Base-by-base conservation (phyloP, 1,139 yeast species). In the Eremothecium cymbalariae region DNA sequence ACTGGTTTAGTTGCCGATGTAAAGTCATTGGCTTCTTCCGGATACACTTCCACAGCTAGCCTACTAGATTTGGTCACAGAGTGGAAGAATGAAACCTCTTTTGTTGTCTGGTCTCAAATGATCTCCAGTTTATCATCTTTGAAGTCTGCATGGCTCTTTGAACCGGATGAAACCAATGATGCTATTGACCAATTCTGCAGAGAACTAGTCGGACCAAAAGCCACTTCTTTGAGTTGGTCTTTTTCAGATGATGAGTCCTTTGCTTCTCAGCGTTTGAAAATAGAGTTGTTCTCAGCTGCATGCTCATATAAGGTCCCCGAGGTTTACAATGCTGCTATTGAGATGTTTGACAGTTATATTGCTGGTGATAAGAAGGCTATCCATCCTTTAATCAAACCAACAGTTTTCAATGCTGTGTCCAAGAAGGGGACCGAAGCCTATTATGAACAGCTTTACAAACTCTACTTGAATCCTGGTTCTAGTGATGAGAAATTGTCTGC, bases 1-100 rank as follows among this genome's bases (percentile, higher is more conserved):
- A 80, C 82, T 38, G 94, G 94, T 37, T 72, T 84, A 46, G 83
- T 84, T 32, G 85, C 93, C 17, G 95, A 84, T 63, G 82, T 84
- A 17, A 77, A 72, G 35, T 72, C 88, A 7, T 69, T 83, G 47
- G 72, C 90, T 3, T 63, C 77, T 11, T 73, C 86, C 28, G 94
- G 94, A 12, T 77, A 74, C 55, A 74, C 79, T 41, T 66, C 77
- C 37, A 77, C 93, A 18, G 66, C 77, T 8, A 75, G 70, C 49
- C 69, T 82, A 50, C 70, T 83, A 45, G 67, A 69, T 43, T 71
- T 83, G 50, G 71, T 82, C 33, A 68, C 74, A 41, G 64, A 70
- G 23, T 83, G 94, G 94, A 70, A 71, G 40, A 55, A 63, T 22
- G 94, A 83, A 63, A 45, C 66, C 19, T 77, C 75, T 47, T 77